Evolutionary conservation across 73 alveolate genomes (phyloP).

Genomic region (Blepharisma stoltei): DNA sequence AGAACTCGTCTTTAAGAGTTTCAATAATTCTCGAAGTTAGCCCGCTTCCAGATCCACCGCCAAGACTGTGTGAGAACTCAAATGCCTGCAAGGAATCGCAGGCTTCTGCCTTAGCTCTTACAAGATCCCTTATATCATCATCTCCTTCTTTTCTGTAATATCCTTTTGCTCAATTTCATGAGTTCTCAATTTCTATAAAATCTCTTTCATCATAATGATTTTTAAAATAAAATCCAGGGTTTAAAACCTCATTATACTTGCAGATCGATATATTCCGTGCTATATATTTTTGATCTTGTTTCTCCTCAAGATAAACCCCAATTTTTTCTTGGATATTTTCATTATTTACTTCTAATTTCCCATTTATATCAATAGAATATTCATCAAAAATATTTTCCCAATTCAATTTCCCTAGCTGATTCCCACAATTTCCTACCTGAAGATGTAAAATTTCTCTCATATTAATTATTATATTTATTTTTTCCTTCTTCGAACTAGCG

Average conservation of each 20-base stretch:
- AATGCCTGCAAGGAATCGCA: conserved; percentile 99
- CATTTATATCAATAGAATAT: conserved; percentile 74
- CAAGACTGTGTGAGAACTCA: conserved; percentile 95
- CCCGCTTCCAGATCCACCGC: conserved; percentile 99
- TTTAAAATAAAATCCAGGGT: conserved; percentile 94
- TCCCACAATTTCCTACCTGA: conserved; percentile 97
- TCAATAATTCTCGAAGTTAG: conserved; percentile 93
- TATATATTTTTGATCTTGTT: conserved; percentile 83
- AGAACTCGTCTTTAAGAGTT: conserved; percentile 39
- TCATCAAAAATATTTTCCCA: conserved; percentile 90
- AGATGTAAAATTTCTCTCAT: conserved; percentile 76
- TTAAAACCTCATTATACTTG: conserved; percentile 80
- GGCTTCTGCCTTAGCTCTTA: conserved; percentile 91
- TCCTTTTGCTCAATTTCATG: conserved; percentile 94
- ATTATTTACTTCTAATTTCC: conserved; percentile 29
- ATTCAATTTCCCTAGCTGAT: conserved; percentile 93
- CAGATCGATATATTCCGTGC: conserved; percentile 98
- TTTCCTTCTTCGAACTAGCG: too few species aligned
- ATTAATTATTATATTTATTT: too few species aligned
- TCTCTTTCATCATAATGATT: conserved; percentile 87
- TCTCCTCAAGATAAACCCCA: conserved; percentile 26
- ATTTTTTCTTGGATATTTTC: conserved; percentile 36
- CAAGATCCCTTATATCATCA: conserved; percentile 86
- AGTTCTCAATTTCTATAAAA: conserved; percentile 94
- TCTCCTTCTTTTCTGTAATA: conserved; percentile 87